phyloP scores from a whole-genome alignment of 139 green algal species.

The Ettlia oleoabundans region DNA sequence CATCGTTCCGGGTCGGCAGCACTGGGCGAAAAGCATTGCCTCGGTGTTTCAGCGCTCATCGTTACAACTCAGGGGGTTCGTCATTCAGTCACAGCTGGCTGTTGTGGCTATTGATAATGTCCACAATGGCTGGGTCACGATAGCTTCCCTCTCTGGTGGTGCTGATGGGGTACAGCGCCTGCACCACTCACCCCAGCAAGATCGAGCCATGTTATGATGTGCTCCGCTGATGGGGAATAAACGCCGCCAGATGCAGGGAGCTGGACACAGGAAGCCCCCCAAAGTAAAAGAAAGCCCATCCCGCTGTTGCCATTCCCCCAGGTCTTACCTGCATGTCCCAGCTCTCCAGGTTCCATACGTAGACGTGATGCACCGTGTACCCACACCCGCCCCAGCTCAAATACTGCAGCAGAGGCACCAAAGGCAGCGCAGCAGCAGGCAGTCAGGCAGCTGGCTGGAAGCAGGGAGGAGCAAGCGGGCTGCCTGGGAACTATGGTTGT shows the following conservation, averaged over 20 bases:
- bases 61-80: background rate
- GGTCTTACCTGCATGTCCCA: conserved; percentile 46
- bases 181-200: too few relatives aligned
- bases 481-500: too few relatives aligned
- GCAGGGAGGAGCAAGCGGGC: too few relatives aligned
- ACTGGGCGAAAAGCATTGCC: too few relatives aligned
- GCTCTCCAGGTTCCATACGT: conserved; percentile 54
- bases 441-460: too few relatives aligned
- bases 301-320: background rate
- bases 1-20: too few relatives aligned
- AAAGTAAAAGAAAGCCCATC: background rate
- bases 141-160: conserved; percentile 54
- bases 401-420: background rate
- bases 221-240: too few relatives aligned
- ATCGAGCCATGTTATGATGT: too few relatives aligned
- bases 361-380: conserved; percentile 45
- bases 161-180: conserved; percentile 53
- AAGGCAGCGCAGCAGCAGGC: too few relatives aligned
- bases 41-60: too few relatives aligned
- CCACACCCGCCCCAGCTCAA: conserved; percentile 36
- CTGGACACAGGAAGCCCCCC: too few relatives aligned
- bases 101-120: conserved; percentile 45
- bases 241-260: too few relatives aligned
- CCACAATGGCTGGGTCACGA: conserved; percentile 35
- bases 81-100: background rate